Base-by-base conservation (phyloP, 352 stramenopile species). In the Globisporangium heterothallicum region DNA sequence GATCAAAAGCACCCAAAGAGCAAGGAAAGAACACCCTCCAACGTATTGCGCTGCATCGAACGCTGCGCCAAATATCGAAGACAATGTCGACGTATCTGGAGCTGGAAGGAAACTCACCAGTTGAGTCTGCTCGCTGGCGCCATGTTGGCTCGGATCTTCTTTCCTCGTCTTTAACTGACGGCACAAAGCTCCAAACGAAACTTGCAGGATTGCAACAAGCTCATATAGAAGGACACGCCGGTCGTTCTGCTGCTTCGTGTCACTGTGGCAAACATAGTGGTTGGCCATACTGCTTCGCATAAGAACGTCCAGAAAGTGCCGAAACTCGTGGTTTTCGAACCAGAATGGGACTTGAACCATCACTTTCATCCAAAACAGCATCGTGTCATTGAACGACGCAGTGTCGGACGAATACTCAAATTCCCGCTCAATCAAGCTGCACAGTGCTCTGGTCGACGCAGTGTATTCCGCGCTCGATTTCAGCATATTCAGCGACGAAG, bases 261-360 rank as follows among this genome's bases (percentile, higher is more conserved):
- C 29, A 9, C n/a, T 38, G n/a, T 34, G 51, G 4, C 3, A 25
- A 2, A 43, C 35, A 50, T 25, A 42, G 22, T 59, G 25, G 8
- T 47, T 59, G 32, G 18, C 70, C 74, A 87, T 89, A 46, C 68
- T 84, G 51, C 78, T 88, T 9, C 68, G 70, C 9, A 88, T 25
- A 13, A 92, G 58, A n/a, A 81, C 66, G 48, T 92, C 79, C 16
- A 89, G 27, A 3, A 90, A 49, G 54, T 87, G 66, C 9, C 82
- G 73, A 30, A 92, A 76, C 0, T 66, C 75, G 21, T 72, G 64
- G 49, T 87, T 84, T 53, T 92, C 79, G 52, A 80, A 86, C 82
- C 82, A 92, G 40, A 84, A 86, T 4, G 82, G 82, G 13, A 90
- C 78, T 51, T 84, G 73, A 1, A 90, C 55, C 26, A 92, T 42